Base-by-base conservation (phyloP, 305 asterid species). In the Fraxinus angustifolia region DNA sequence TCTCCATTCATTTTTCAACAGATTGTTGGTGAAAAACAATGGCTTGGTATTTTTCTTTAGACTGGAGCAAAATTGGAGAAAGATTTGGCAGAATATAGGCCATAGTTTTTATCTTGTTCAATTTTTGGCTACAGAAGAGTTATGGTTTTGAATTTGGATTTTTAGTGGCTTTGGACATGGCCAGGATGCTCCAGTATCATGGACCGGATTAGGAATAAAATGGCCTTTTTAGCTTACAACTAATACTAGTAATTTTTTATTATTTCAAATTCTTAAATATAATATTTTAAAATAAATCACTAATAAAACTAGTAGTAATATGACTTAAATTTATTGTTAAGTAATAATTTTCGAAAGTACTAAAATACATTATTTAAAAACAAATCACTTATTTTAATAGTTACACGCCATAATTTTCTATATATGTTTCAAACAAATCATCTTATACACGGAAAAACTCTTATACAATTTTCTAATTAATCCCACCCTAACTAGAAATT, bases 31-130 rank as follows among this genome's bases (percentile, higher is more conserved):
- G 90, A 75, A 68, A 72, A 81, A 78, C 21, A 78, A 76, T 81
- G 84, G 89, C 78, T 81, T 86, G 81, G 85, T 84, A 31, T 81
- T 87, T 91, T 79, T 89, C 92, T 83, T 88, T 91, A 78, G 87
- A 78, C 71, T 82, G 91, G 72, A 87, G 88, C 60, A 85, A 83
- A 28, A 88, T 84, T 67, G 93, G 91, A 53, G 97, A 87, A 68
- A 91, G 90, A 86, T 90, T 91, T 82, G 95, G 97, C 77, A 93
- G 89, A 85, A 88, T 89, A 84, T 88, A 88, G 38, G 94, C 95
- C 97, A 91, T 91, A 40, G 62, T 21, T 38, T 73, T 62, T 80
- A 16, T 48, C 65, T 21, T 40, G 5, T 70, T 70, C 50, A 38
- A 8, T 53, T 83, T 77, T 38, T 11, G 23, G 26, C 12, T 45